Base-by-base conservation (phyloP, 169 alveolate genomes). In the Eimeria necatrix region DNA sequence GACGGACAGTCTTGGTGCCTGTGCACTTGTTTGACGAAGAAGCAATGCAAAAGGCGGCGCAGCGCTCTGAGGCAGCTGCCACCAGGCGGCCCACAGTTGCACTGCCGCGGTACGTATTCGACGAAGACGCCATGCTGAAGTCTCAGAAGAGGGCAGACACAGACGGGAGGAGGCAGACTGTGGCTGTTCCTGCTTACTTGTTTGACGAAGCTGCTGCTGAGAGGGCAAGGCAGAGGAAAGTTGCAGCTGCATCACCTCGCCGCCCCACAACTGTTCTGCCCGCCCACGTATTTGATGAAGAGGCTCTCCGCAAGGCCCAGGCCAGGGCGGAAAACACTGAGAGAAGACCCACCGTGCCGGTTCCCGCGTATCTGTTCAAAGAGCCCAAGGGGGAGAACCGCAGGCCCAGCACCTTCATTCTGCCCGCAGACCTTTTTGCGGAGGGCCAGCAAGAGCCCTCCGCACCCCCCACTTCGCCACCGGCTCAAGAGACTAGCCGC, bases 1-100 rank as follows among this genome's bases (percentile, higher is more conserved):
- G 74, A 64, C 74, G 10, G 12, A 64, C 74, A 64, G 74, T 64
- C 46, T 9, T 46, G 18, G 59, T 76, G 22, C 87, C 87, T 76
- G 64, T 60, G 9, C 24, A 76, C 24, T 2, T 76, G 32, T 76
- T 76, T 41, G 59, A 76, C 20, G 87, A 76, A 16, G 61, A 8
- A 16, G 87, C 87, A 41, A n/a, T 51, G 59, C 32, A 16, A 41
- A 41, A 49, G 4, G 59, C 87, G 6, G 26, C 14, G 14, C 61
- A 76, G 46, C 14, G 64, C 26, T 24, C 52, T 5, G n/a, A 16
- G 4, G 87, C 83, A 22, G 83, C 83, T 6, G 83, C 87, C 10
- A 51, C 22, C n/a, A 49, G 68, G 61, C 52, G 59, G 41, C 87
- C 26, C 61, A 76, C 87, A 48, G 26, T 51, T 6, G 68, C 32